A percentile compares a stretch with the other conserved stretches of the same genome.
These are phyloP conservation scores for Passiflora organensis DNA, from an alignment of 345 rosid genomes.

Conservation along the genomic window DNA sequence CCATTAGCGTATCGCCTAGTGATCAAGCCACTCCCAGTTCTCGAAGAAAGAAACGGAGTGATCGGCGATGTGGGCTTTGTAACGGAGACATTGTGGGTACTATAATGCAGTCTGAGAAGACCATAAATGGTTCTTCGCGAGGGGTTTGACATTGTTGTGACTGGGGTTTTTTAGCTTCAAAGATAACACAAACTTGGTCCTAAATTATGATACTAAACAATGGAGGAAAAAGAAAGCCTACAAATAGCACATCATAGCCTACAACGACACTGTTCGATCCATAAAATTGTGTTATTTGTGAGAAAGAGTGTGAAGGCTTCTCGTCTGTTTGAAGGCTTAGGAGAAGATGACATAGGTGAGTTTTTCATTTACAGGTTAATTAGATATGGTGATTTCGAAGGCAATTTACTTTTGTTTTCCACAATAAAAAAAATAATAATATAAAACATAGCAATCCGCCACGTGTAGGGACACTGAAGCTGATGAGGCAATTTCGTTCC, in stretches of 20 bases:
- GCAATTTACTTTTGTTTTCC: too few relatives aligned
- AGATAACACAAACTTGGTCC: background rate
- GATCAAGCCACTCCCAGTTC: background rate
- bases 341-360: background rate
- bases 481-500: background rate
- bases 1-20: conserved; percentile 14
- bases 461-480: background rate
- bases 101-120: conserved; percentile 33
- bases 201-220: background rate
- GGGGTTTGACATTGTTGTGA: conserved; percentile 34
- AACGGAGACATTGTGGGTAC: conserved; percentile 11
- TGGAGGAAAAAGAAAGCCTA: background rate
- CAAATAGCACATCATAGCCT: background rate
- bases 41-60: conserved; percentile 3
- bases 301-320: background rate
- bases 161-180: background rate
- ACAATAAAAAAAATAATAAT: too few relatives aligned
- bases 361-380: too few relatives aligned
- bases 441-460: too few relatives aligned
- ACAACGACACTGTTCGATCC: background rate
- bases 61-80: conserved; percentile 16
- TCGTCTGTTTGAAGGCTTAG: background rate
- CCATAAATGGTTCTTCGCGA: conserved; percentile 36
- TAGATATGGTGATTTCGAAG: too few relatives aligned
- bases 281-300: background rate